Base-by-base conservation (phyloP, 805 yeast genomes). In the Candida koratica region DNA sequence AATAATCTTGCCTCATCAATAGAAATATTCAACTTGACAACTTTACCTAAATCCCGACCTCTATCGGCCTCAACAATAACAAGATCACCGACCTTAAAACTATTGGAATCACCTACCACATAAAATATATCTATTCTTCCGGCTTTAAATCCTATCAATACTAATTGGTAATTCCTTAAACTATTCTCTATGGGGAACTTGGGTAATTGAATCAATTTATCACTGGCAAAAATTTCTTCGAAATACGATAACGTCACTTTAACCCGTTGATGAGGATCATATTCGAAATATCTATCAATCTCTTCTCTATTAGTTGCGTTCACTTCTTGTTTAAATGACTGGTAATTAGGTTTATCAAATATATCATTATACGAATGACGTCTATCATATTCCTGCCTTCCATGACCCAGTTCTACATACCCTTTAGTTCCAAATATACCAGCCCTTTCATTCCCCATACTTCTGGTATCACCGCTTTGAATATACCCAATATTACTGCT, bases 21-120 rank as follows among this genome's bases (percentile, higher is more conserved):
- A 4, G 79, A 61, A 17, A 84, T 71, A 47, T 76, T 70, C 48
- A 78, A 60, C 40, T 71, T 69, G 24, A 74, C 73, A 29, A 84
- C 73, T 50, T 73, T 72, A 24, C 94, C 94, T 41, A 84, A 67
- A 57, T 84, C 94, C 24, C 77, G 61, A 24, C 94, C 94, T 22
- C 94, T 65, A 51, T 84, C 94, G 1, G 93, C 94, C 51, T 84
- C 90, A 12, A 84, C 94, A 50, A 84, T 75, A 11, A 85, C 90
- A 49, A 82, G 67, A 51, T 82, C 88, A 15, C 84, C 84, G 4
- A 66, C 57, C 33, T 64, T 60, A 28, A 78, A 56, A 2, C 22
- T 20, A 22, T 11, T 22, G 5, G 30, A 17, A 24, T 44, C 44
- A 15, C 41, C 33, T 2, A 86, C 78, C 14, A 80, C 58, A 51